Evolutionary conservation across 164 flowering plant species (phyloP).

Genomic region (Vitis rotundifolia): DNA sequence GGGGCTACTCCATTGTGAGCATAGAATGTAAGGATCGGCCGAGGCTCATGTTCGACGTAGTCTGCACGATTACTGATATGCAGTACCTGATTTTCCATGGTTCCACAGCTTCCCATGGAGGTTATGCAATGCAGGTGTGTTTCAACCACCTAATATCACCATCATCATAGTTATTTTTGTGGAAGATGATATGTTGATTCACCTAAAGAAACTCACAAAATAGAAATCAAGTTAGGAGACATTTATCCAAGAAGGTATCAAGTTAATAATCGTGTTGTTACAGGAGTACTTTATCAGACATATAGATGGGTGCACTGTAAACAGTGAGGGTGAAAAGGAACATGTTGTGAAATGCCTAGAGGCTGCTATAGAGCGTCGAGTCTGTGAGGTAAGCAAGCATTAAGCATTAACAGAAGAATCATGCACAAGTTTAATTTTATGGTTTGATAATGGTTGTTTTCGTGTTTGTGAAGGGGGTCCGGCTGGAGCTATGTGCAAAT

Average conservation of each 20-base stretch:
- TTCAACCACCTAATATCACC: background rate
- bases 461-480: constrained; percentile 42
- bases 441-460: background rate
- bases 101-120: constrained; percentile 34
- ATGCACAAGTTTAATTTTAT: no score
- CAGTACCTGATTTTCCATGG: constrained; percentile 77
- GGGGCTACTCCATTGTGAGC: constrained; percentile 60
- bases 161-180: background rate
- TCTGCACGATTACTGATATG: constrained; percentile 79
- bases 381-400: constrained; percentile 49
- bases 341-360: constrained; percentile 61
- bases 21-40: constrained; percentile 54
- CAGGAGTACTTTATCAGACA: constrained; percentile 81
- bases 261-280: background rate
- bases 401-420: background rate
- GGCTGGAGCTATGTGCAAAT: constrained; percentile 57
- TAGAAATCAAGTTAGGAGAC: no score
- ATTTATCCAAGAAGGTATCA: no score
- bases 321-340: constrained; percentile 53
- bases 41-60: constrained; percentile 68
- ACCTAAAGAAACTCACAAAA: no score
- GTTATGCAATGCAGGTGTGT: constrained; percentile 60
- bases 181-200: no score
- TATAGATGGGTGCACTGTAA: constrained; percentile 48
- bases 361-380: constrained; percentile 80